Evolutionary conservation across 495 filamentous ascomycete genomes (phyloP).

Genomic region (Aspergillus sparsus): DNA sequence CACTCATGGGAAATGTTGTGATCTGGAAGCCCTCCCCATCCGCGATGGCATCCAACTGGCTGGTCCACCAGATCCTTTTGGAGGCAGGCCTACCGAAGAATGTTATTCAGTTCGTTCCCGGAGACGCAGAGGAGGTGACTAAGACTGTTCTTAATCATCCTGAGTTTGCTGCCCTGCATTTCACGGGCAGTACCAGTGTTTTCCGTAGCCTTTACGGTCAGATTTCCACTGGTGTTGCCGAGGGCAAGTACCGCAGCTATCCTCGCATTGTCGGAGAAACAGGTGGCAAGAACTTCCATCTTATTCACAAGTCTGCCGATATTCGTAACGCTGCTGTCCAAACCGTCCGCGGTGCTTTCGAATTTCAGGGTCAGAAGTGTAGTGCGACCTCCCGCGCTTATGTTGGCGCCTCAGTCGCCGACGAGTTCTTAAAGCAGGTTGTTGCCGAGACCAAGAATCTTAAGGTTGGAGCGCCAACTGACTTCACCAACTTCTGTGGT

Average conservation of each 20-base stretch:
- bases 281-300: slow-evolving; percentile 87
- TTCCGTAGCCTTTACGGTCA: slow-evolving; percentile 77
- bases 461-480: slow-evolving; percentile 66
- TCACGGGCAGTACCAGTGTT: slow-evolving; percentile 80
- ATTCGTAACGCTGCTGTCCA: slow-evolving; percentile 73
- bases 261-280: slow-evolving; percentile 85
- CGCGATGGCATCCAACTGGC: slow-evolving; percentile 73
- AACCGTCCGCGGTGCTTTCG: slow-evolving; percentile 79
- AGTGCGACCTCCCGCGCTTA: slow-evolving; percentile 79
- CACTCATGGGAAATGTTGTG: slow-evolving; percentile 82
- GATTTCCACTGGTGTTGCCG: slow-evolving; percentile 70
- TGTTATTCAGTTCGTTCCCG: slow-evolving; percentile 84
- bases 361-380: slow-evolving; percentile 88
- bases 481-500: slow-evolving; percentile 63
- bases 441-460: slow-evolving; percentile 66
- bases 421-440: slow-evolving; percentile 62
- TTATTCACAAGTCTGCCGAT: slow-evolving; percentile 73
- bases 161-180: slow-evolving; percentile 77
- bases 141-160: slow-evolving; percentile 66
- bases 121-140: slow-evolving; percentile 76
- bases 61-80: slow-evolving; percentile 79
- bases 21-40: slow-evolving; percentile 84
- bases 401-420: slow-evolving; percentile 68
- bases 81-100: slow-evolving; percentile 77
- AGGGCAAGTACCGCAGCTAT: slow-evolving; percentile 72